Base-by-base conservation (phyloP, 2,329 filamentous ascomycete genomes). In the Fusarium zealandicum region DNA sequence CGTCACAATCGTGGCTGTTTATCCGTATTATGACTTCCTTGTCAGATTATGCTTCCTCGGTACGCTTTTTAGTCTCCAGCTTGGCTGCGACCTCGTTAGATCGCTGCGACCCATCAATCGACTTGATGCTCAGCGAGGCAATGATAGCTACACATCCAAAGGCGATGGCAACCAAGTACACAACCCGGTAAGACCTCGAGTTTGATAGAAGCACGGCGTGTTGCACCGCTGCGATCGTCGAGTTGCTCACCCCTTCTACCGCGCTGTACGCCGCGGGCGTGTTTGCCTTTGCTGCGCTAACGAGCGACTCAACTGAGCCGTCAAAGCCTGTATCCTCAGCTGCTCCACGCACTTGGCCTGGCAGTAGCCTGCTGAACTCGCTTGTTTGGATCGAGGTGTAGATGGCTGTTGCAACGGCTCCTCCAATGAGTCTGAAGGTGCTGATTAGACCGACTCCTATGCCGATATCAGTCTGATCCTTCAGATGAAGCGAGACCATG, bases 341-440 rank as follows among this genome's bases (percentile, higher is more conserved):
- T 4, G 63, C 61, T 9, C 39, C 30, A 11, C 51, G 48, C 11
- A 67, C 49, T 1, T 55, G 33, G 5, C 38, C 41, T 1, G 65
- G 61, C 2, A 63, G 64, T 5, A 49, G 33, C 36, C 51, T 38
- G n/a, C 20, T 46, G 50, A 71, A 73, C n/a, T 66, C 54, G 42
- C 63, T 69, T 7, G 63, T 70, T 37, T 69, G 64, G 33, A 74
- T 70, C 10, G 67, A 66, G 2, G 68, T 72, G 63, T 71, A 75
- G 46, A 75, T 73, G n/a, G 70, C 71, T 2, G 67, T 72, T 11
- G 72, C 72, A 5, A 74, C 64, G 9, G 72, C 70, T 18, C 72
- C 72, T 13, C 69, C 69, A 18, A 75, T 65, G 2, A 74, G 63
- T 7, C 72, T 66, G 32, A 69, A 72, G 1, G 72, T 75, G 32